Conservation (phyloP, 805 yeast genomes). For the Lipomyces mesembrius region DNA sequence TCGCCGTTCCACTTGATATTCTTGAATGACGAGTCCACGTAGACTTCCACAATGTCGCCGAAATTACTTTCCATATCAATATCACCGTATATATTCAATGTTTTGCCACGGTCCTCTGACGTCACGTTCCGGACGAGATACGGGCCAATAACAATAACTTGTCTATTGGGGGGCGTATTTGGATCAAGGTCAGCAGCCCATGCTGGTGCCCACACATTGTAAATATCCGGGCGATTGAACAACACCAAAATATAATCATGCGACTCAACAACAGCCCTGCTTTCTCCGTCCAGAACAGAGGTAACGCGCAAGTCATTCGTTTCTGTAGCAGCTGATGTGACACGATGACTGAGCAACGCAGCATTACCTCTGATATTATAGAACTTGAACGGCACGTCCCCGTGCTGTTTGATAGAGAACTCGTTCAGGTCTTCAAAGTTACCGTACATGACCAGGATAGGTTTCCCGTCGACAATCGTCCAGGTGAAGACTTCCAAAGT, state of each 20-base stretch:
- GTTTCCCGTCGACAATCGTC: constrained; percentile 25
- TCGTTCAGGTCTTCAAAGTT: constrained; percentile 25
- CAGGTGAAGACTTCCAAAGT: constrained; percentile 29
- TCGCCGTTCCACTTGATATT: constrained; percentile 26
- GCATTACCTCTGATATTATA: constrained; percentile 14
- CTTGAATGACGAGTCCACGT: constrained; percentile 14
- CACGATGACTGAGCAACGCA: not conserved
- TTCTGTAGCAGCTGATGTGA: not conserved
- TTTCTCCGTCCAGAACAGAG: constrained; percentile 18
- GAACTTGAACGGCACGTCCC: constrained; percentile 13
- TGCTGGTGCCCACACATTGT: constrained; percentile 30
- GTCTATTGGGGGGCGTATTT: constrained; percentile 12
- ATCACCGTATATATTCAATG: constrained; percentile 21
- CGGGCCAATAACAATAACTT: constrained; percentile 30
- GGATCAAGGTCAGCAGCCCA: constrained; percentile 20
- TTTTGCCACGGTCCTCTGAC: not conserved
- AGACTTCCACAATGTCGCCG: constrained; percentile 22
- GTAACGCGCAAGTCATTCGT: constrained; percentile 13
- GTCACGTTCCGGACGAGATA: constrained; percentile 30
- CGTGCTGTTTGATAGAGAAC: constrained; percentile 11
- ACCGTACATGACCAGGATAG: constrained; percentile 29
- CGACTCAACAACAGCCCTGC: constrained; percentile 11
- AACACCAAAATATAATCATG: constrained; percentile 18
- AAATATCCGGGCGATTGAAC: constrained; percentile 25
- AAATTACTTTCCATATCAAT: constrained; percentile 24